These are phyloP conservation scores for Diaporthe sp. DNA, from an alignment of 2,329 filamentous ascomycete species.

Conservation along the genomic window DNA sequence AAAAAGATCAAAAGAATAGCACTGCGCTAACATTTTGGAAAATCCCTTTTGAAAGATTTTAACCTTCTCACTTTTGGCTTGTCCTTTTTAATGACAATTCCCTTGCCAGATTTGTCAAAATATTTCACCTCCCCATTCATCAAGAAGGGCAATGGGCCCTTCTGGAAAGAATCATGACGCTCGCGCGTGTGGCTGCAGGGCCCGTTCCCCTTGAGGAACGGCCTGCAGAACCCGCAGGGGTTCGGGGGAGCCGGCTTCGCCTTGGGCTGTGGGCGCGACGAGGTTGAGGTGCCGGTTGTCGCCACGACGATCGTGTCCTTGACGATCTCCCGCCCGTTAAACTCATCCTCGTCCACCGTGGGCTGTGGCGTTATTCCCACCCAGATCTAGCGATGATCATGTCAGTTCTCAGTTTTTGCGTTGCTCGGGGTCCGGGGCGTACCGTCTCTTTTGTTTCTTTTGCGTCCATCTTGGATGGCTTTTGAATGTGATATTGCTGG, in stretches of 20 bases:
- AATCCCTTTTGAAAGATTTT: too few relatives aligned
- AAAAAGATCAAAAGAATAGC: neutral
- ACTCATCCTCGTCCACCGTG: neutral
- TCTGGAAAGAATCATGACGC: neutral
- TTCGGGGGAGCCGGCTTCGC: neutral
- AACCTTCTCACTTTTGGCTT: too few relatives aligned
- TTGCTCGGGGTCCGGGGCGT: neutral
- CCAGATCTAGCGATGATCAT: neutral
- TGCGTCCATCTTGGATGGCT: neutral
- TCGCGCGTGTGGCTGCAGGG: neutral
- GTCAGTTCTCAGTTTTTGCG: neutral
- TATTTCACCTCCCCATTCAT: too few relatives aligned
- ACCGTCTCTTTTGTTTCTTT: slow-evolving; percentile 20
- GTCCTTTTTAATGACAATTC: too few relatives aligned
- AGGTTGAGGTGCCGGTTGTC: neutral
- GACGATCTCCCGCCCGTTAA: too few relatives aligned
- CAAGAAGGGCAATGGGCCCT: neutral
- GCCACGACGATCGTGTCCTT: neutral
- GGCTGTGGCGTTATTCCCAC: neutral
- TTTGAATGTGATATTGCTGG: neutral
- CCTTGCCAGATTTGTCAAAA: neutral
- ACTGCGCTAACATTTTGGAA: neutral
- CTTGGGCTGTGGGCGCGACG: neutral
- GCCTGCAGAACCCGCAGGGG: slow-evolving; percentile 16
- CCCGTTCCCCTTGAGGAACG: neutral